phyloP scores from a whole-genome alignment of 305 asterid species.

The Ilex paraguariensis region DNA sequence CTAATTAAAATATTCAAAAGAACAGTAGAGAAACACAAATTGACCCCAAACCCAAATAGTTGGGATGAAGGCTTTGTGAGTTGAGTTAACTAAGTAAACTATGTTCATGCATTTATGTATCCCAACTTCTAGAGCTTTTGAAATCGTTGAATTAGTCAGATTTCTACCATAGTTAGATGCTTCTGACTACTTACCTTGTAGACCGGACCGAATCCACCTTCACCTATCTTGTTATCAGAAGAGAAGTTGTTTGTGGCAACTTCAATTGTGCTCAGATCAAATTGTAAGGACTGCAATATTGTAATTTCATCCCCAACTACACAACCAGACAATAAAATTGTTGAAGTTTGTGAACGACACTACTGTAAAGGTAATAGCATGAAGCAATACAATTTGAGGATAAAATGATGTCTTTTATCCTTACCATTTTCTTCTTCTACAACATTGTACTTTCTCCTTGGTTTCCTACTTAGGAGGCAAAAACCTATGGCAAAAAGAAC shows the following conservation, averaged over 20 bases:
- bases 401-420: neutral
- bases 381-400: too few species aligned
- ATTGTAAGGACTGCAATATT: neutral
- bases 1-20: too few species aligned
- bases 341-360: neutral
- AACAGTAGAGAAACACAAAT: too few species aligned
- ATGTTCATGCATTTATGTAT: too few species aligned
- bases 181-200: neutral
- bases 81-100: too few species aligned
- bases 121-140: too few species aligned
- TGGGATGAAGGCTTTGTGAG: too few species aligned
- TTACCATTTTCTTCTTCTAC: neutral
- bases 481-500: neutral
- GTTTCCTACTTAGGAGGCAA: neutral
- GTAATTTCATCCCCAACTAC: neutral
- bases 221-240: neutral
- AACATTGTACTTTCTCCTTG: neutral
- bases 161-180: too few species aligned
- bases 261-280: neutral
- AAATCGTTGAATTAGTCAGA: too few species aligned
- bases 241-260: neutral
- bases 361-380: neutral
- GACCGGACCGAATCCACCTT: slow-evolving; percentile 1
- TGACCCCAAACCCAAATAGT: too few species aligned
- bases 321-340: neutral